These are phyloP conservation scores for Sporothrix dimorphospora DNA, from an alignment of 2,329 filamentous ascomycete species.

Conservation along the genomic window DNA sequence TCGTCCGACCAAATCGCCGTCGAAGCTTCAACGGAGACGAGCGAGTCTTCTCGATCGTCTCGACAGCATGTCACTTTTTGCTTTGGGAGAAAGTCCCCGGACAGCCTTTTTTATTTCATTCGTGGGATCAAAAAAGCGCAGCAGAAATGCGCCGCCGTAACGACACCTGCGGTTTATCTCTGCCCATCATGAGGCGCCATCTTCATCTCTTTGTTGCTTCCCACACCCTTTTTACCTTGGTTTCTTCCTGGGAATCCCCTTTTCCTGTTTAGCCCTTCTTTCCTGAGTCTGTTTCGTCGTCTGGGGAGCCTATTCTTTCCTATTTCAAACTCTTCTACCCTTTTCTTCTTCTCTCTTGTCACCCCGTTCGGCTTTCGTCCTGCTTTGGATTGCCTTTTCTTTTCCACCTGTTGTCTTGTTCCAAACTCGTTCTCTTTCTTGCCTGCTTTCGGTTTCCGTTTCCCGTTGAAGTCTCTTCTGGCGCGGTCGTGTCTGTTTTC, in stretches of 20 bases:
- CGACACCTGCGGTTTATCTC: constrained; percentile 92
- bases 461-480: constrained; percentile 19
- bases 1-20: constrained; percentile 99
- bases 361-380: not conserved
- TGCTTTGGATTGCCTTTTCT: not conserved
- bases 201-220: not conserved
- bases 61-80: constrained; percentile 46
- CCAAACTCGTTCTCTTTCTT: constrained; percentile 20
- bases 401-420: constrained; percentile 3
- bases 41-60: constrained; percentile 45
- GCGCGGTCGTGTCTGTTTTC: not conserved
- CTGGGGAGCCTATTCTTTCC: constrained; percentile 25
- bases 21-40: constrained; percentile 92
- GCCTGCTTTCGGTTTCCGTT: not conserved
- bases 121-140: constrained; percentile 46
- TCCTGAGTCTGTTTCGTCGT: constrained; percentile 25
- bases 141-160: constrained; percentile 99
- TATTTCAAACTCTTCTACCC: constrained; percentile 23
- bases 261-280: constrained; percentile 18
- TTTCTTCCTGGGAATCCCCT: constrained; percentile 30
- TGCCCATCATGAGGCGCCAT: constrained; percentile 46
- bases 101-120: constrained; percentile 57
- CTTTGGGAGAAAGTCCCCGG: constrained; percentile 99
- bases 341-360: not conserved
- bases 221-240: constrained; percentile 42